Evolutionary conservation across 768 basidiomycete species (phyloP), one percentile per base, ranked within the genome.

Genomic region (Coprinopsis strossmayeri): DNA sequence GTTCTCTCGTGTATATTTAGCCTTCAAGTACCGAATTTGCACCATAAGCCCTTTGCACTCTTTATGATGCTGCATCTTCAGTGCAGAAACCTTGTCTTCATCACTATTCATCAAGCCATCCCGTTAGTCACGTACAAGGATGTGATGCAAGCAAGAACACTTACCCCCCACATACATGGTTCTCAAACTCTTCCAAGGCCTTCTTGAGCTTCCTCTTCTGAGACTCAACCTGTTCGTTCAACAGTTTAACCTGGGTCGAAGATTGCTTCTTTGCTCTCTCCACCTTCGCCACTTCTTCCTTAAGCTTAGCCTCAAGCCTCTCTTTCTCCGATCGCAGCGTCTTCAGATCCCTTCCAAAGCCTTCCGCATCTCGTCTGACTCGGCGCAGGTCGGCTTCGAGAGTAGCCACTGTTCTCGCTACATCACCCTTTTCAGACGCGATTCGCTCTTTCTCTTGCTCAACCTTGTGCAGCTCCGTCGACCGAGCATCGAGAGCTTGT

Each of bases 41-140:
- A 90, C 79, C 42, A 98, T 82, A 17, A 97, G 70, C 7, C 91
- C 91, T 60, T 92, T 93, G 70, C 87, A 87, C 61, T 97, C 92
- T 53, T 81, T 79, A 53, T 87, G 89, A 61, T 92, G 90, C 62
- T 81, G 82, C 2, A 67, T 56, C 54, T 75, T 82, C 53, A 89
- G 58, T 11, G 69, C 67, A 2, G 71, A 69, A 3, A 90, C 53
- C 58, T 82, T 76, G 13, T 56, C 59, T 3, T 75, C 72, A 51
- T 86, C 78, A 17, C 82, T 84, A 46, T 24, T n/a, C n/a, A n/a
- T n/a, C n/a, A n/a, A n/a, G n/a, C n/a, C n/a, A n/a, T n/a, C n/a
- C n/a, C n/a, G n/a, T n/a, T n/a, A n/a, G n/a, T n/a, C n/a, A n/a
- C n/a, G n/a, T n/a, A n/a, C n/a, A n/a, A n/a, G n/a, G n/a, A n/a